phyloP scores from a whole-genome alignment of 208 protist genomes.

The Trichomonas vaginalis region DNA sequence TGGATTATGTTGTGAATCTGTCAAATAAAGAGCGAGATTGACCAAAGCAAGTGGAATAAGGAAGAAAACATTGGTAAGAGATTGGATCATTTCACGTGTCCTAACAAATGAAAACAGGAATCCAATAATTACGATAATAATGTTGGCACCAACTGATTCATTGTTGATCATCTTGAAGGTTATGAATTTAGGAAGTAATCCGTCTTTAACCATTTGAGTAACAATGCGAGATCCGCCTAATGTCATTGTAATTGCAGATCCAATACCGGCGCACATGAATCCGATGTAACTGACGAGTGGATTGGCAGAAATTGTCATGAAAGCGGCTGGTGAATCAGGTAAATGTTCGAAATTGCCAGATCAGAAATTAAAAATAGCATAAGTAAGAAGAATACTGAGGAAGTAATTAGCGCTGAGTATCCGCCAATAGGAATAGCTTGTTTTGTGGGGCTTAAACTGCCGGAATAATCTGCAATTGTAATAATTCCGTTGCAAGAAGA shows the following conservation, averaged over 20 bases:
- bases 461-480: not conserved
- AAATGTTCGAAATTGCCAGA: not conserved
- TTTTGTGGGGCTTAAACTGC: not conserved
- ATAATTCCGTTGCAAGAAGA: not conserved
- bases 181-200: not conserved
- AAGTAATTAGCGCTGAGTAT: not conserved
- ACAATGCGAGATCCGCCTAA: not conserved
- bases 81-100: not conserved
- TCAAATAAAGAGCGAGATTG: not conserved
- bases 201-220: not conserved
- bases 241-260: not conserved
- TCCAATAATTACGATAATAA: not conserved
- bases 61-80: not conserved
- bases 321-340: not conserved
- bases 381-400: not conserved
- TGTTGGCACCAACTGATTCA: not conserved
- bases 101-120: not conserved
- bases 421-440: not conserved
- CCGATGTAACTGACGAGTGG: not conserved
- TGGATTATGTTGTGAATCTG: not conserved
- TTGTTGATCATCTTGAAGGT: not conserved
- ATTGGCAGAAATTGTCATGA: not conserved
- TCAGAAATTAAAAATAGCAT: not conserved
- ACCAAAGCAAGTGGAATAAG: not conserved
- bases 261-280: not conserved